A percentile compares a stretch with the other conserved stretches of the same genome.
Conservation (phyloP, 2,329 filamentous ascomycete genomes). For the Diplodia scrobiculata region DNA sequence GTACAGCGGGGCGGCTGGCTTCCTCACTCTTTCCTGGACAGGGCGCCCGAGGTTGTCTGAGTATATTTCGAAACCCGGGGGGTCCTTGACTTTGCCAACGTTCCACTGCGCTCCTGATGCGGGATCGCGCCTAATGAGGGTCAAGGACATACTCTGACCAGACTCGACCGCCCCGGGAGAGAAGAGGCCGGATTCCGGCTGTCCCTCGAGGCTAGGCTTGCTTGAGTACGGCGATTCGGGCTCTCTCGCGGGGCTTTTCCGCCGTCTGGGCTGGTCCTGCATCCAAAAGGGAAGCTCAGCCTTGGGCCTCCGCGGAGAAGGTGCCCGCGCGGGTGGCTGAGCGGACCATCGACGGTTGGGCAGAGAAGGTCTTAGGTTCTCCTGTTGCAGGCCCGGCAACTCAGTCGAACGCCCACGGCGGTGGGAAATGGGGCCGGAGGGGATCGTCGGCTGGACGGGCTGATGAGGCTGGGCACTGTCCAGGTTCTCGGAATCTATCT, state of each 20-base stretch:
- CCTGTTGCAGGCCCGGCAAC: background rate
- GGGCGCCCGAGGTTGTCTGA: conserved; percentile 41
- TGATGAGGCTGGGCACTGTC: conserved; percentile 35
- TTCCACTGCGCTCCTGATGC: conserved; percentile 55
- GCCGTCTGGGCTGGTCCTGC: conserved; percentile 14
- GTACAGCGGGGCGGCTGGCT: conserved; percentile 48
- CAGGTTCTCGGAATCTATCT: conserved; percentile 35
- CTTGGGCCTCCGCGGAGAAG: conserved; percentile 9
- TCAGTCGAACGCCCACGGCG: conserved; percentile 18
- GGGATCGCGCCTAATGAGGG: conserved; percentile 56
- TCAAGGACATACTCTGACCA: conserved; percentile 41
- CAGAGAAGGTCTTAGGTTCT: conserved; percentile 19
- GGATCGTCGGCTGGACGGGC: conserved; percentile 5
- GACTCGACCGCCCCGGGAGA: background rate
- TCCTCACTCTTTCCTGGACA: conserved; percentile 34
- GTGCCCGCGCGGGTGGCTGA: background rate
- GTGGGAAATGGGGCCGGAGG: conserved; percentile 11
- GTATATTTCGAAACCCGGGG: conserved; percentile 48
- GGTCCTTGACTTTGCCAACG: conserved; percentile 53
- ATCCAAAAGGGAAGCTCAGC: conserved; percentile 21
- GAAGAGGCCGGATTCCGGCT: conserved; percentile 3
- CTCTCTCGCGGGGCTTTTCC: conserved; percentile 12
- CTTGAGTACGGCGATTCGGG: conserved; percentile 4
- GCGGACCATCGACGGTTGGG: conserved; percentile 25
- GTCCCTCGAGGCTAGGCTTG: background rate